A percentile compares a stretch with the other conserved stretches of the same genome.
Evolutionary conservation across 306 rosid species (phyloP).

Genomic region (Cucurbita maxima): DNA sequence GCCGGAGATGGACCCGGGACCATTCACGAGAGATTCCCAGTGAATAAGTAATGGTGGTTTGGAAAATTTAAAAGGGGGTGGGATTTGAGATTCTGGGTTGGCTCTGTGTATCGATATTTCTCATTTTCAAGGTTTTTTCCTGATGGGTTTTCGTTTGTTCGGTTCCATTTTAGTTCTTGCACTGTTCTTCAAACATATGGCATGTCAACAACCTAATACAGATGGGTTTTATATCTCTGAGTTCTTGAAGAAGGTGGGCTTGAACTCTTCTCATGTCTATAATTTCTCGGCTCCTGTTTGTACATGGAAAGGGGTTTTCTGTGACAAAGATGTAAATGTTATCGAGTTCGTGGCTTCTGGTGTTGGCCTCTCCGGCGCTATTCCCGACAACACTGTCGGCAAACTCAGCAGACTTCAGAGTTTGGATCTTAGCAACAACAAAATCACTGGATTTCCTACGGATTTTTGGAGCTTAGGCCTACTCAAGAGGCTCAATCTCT

Average conservation of each 20-base stretch:
- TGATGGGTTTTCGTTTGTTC: conserved; percentile 58
- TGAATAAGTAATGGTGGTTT: conserved; percentile 17
- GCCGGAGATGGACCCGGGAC: conserved; percentile 14
- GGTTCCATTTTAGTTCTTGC: conserved; percentile 47
- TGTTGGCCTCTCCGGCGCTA: conserved; percentile 48
- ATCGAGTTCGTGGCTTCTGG: conserved; percentile 36
- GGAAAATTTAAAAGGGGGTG: background rate
- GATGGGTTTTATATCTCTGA: conserved; percentile 64
- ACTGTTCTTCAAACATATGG: conserved; percentile 47
- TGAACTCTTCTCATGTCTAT: conserved; percentile 22
- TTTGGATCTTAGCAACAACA: conserved; percentile 82
- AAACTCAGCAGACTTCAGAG: conserved; percentile 57
- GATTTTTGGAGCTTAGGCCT: conserved; percentile 87
- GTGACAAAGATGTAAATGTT: conserved; percentile 44
- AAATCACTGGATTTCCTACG: conserved; percentile 54
- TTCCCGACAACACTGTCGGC: conserved; percentile 73
- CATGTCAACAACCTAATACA: conserved; percentile 69
- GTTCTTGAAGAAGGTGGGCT: conserved; percentile 46
- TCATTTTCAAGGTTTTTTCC: conserved; percentile 6
- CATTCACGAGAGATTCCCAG: conserved; percentile 17
- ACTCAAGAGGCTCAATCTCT: conserved; percentile 58
- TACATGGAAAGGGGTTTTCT: conserved; percentile 62
- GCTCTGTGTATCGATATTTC: conserved; percentile 6
- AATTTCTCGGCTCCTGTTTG: conserved; percentile 60
- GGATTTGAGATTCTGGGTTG: conserved; percentile 14